Evolutionary conservation across 768 basidiomycete genomes (phyloP), one percentile per base, ranked within the genome.

Genomic region (Podaxis mareebaensis): DNA sequence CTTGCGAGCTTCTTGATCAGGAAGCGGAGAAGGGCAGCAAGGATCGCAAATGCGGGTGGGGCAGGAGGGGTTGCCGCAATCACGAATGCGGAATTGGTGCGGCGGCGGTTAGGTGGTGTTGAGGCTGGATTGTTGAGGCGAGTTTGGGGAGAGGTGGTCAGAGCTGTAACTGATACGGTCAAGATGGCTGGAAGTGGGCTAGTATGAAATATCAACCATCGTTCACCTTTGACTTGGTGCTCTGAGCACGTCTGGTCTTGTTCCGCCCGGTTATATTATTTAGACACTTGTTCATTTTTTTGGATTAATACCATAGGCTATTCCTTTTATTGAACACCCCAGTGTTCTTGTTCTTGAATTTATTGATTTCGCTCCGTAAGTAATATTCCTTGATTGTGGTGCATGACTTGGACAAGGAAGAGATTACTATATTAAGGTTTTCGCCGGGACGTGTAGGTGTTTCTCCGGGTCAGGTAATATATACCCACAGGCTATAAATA

Each of bases 131-230:
- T 77, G 49, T 57, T 80, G 12, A 69, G 71, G 15, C 75, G 74
- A 38, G 74, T 83, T 36, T 88, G 88, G 85, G 72, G 73, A 20
- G 85, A 85, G 68, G 68, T 81, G 6, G 67, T 83, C 3, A 78
- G 80, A 48, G 85, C 81, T 4, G 77, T 93, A 15, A 72, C 75
- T 53, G 91, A 93, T 75, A 88, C 89, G 3, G 80, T 90, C 36
- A 81, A 79, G 68, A 92, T 93, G 91, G 91, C 86, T 1, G 91
- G 89, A 20, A 84, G 88, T 66, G 91, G 91, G 20, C 73, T 91
- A 63, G 88, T 88, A 49, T 91, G 73, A 76, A 46, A 30, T 30
- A 17, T 51, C 48, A 40, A 3, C 15, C 26, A 13, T 13, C 8
- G 48, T 26, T 51, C 48, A 26, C 13, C 20, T 20, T 54, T 4